phyloP scores from a whole-genome alignment of 148 eudicot genomes.

The Cornus controversa region DNA sequence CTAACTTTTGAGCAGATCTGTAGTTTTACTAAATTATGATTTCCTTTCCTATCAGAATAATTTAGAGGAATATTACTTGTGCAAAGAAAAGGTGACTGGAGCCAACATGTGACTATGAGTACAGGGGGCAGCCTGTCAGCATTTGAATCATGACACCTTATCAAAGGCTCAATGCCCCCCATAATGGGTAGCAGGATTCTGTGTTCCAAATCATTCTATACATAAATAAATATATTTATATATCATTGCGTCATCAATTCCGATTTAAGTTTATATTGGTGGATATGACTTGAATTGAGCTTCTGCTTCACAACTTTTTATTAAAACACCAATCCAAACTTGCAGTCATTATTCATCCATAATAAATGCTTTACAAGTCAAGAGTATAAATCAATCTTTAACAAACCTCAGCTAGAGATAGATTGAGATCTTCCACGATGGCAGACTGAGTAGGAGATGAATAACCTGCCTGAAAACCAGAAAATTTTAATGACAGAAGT shows the following conservation, averaged over 20 bases:
- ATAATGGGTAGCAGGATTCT: neutral
- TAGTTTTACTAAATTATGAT: neutral
- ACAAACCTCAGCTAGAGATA: constrained; percentile 74
- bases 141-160: neutral
- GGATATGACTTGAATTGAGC: neutral
- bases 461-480: constrained; percentile 64
- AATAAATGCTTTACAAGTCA: neutral
- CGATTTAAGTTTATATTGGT: neutral
- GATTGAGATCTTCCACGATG: constrained; percentile 64
- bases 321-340: neutral
- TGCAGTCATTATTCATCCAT: neutral
- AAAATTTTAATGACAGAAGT: constrained; percentile 2
- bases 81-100: neutral
- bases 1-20: neutral
- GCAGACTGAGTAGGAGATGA: constrained; percentile 83
- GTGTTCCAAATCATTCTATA: neutral
- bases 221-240: no score
- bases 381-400: neutral
- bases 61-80: neutral
- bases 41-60: neutral
- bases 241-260: neutral
- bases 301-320: neutral
- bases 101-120: neutral
- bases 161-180: neutral
- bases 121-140: no score